Base-by-base conservation (phyloP, 306 rosid genomes). In the Castanea mollissima region DNA sequence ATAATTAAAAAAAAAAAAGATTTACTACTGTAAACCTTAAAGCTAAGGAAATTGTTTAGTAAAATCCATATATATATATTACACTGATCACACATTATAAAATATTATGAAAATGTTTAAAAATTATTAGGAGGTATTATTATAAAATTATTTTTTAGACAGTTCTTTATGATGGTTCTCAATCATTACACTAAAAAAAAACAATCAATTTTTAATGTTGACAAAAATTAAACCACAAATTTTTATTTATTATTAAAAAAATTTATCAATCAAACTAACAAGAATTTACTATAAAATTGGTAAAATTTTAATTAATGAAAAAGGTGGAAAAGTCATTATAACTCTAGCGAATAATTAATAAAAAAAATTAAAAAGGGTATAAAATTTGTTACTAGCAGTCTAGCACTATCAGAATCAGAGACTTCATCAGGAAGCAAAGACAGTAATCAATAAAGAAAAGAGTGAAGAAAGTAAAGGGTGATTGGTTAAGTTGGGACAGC, bases 171-270 rank as follows among this genome's bases (percentile, higher is more conserved):
- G 0, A 38, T 1, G 6, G 0, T 1, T 1, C 0, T 38, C 7
- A 6, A 38, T 6, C 2, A 38, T 38, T 0, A 38, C 0, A 38
- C 0, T 7, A 7, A 1, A 0, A 7, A 1, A 0, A 38, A 7
- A 8, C 0, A 38, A 7, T 7, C 0, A 0, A 8, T 38, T 38
- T 38, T 38, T 38, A 0, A 0, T 38, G 0, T 38, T 8, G 2
- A 0, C 0, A 38, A 0, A 38, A 0, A 2, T 38, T 38, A 0
- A 38, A 38, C 0, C 0, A 0, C 0, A 38, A 0, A 0, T 0
- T 8, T 0, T 38, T 38, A 38, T 38, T 38, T 0, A 0, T 0
- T 0, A 38, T 38, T 38, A 7, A 38, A 8, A 8, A 38, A 38
- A 0, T 38, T 38, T 38, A 7, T 2, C 0, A 5, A 1, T 32